Conservation (phyloP, 345 rosid species). For the Euphorbia peplus region DNA sequence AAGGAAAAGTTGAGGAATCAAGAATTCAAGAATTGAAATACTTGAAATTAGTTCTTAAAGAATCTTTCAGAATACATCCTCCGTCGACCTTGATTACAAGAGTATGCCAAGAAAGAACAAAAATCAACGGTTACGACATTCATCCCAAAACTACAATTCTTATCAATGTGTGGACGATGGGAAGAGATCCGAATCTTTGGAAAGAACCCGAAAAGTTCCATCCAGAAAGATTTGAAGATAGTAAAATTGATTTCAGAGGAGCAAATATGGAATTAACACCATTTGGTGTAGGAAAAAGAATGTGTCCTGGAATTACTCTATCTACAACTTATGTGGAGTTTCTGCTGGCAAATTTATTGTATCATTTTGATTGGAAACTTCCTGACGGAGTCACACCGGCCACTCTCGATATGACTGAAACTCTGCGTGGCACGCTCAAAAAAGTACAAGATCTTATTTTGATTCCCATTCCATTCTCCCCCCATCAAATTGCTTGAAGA, state of each 20-base stretch:
- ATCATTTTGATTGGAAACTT: conserved; percentile 10
- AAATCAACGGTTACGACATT: background rate
- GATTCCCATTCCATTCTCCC: background rate
- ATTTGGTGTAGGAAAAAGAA: conserved; percentile 2
- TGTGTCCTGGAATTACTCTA: conserved; percentile 2
- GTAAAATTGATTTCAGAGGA: background rate
- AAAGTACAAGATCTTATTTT: background rate
- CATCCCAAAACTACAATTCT: background rate
- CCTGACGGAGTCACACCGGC: background rate
- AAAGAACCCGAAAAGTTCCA: background rate
- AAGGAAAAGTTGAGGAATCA: conserved; percentile 19
- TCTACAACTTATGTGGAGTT: background rate
- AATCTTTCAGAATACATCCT: conserved; percentile 16
- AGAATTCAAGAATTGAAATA: conserved; percentile 12
- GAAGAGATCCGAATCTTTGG: conserved; percentile 12
- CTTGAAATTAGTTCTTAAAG: conserved; percentile 11
- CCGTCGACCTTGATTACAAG: background rate
- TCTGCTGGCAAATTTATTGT: background rate
- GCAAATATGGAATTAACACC: background rate
- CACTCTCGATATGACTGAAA: background rate
- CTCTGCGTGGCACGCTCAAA: background rate
- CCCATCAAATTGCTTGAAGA: no score
- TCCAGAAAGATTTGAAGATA: conserved; percentile 3
- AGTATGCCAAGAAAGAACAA: background rate
- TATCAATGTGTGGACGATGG: background rate